Percentiles rank a stretch among this genome's conserved stretches.
Conservation (phyloP, 495 filamentous ascomycete species). For the Xylaria intraflava region DNA sequence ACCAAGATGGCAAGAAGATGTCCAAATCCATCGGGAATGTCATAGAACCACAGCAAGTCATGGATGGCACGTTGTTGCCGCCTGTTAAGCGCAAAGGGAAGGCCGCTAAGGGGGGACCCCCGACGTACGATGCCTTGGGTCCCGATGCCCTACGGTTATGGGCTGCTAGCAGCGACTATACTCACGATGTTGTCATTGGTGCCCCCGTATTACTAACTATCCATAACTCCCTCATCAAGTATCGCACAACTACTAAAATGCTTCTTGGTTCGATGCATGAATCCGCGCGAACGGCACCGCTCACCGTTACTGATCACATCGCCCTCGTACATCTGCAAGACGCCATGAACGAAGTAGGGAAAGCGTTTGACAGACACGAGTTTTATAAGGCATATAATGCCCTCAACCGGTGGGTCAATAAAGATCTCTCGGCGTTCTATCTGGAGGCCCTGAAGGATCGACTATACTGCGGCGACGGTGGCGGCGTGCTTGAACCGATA, state of each 20-base stretch:
- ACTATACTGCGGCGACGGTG: slow-evolving; percentile 69
- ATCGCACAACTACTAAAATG: slow-evolving; percentile 80
- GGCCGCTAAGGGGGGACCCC: slow-evolving; percentile 11
- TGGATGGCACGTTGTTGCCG: slow-evolving; percentile 61
- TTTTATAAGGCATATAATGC: slow-evolving; percentile 71
- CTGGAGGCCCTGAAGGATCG: slow-evolving; percentile 87
- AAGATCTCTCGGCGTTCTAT: slow-evolving; percentile 86
- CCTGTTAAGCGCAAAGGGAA: slow-evolving; percentile 39
- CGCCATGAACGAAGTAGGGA: slow-evolving; percentile 51
- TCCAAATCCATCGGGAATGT: slow-evolving; percentile 95
- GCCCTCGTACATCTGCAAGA: slow-evolving; percentile 66
- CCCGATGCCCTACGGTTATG: slow-evolving; percentile 86
- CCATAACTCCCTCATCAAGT: slow-evolving; percentile 72
- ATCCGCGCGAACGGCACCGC: slow-evolving; percentile 40
- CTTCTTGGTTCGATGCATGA: slow-evolving; percentile 71
- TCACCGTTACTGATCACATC: slow-evolving; percentile 59
- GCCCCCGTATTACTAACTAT: slow-evolving; percentile 65
- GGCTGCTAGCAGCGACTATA: slow-evolving; percentile 89
- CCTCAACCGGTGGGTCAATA: slow-evolving; percentile 72
- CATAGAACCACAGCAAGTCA: slow-evolving; percentile 73
- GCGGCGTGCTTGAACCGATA: slow-evolving; percentile 63
- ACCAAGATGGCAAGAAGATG: slow-evolving; percentile 90
- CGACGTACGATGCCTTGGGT: slow-evolving; percentile 45
- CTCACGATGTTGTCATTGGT: slow-evolving; percentile 73
- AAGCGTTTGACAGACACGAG: slow-evolving; percentile 62